Conservation (phyloP, 73 alveolate species). For the Tetrahymena borealis region DNA sequence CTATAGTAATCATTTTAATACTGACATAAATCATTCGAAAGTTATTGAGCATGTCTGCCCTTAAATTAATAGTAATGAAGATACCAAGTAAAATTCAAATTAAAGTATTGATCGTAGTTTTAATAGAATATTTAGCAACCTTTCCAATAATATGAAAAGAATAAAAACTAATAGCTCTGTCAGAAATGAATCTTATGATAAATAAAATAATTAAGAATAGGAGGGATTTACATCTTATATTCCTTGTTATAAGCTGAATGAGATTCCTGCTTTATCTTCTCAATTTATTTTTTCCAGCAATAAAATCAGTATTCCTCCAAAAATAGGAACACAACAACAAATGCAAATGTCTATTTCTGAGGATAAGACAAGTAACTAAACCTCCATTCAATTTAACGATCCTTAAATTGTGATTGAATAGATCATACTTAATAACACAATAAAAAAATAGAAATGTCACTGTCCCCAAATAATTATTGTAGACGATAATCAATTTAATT, state of each 20-base stretch:
- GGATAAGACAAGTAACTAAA: neutral
- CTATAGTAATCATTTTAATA: too few relatives aligned
- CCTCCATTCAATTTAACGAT: neutral
- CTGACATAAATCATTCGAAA: too few relatives aligned
- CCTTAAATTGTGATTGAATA: neutral
- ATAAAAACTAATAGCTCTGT: neutral
- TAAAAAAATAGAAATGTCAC: neutral
- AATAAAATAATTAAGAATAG: neutral
- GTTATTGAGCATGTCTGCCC: too few relatives aligned
- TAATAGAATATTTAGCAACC: too few relatives aligned
- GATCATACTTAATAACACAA: neutral
- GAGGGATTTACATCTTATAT: neutral
- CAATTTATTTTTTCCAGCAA: neutral
- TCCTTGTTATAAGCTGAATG: neutral
- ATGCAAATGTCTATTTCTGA: neutral
- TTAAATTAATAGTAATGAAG: too few relatives aligned
- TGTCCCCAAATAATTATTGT: neutral
- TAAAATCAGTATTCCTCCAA: neutral
- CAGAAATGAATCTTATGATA: neutral
- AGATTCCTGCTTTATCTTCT: neutral
- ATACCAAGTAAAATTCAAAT: too few relatives aligned
- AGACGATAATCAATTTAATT: neutral
- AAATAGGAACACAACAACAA: neutral
- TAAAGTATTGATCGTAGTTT: too few relatives aligned
- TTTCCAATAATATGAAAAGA: neutral